A percentile compares a stretch with the other conserved stretches of the same genome.
These are phyloP conservation scores for Lentinula aciculospora DNA, from an alignment of 768 basidiomycete species.

Conservation along the genomic window DNA sequence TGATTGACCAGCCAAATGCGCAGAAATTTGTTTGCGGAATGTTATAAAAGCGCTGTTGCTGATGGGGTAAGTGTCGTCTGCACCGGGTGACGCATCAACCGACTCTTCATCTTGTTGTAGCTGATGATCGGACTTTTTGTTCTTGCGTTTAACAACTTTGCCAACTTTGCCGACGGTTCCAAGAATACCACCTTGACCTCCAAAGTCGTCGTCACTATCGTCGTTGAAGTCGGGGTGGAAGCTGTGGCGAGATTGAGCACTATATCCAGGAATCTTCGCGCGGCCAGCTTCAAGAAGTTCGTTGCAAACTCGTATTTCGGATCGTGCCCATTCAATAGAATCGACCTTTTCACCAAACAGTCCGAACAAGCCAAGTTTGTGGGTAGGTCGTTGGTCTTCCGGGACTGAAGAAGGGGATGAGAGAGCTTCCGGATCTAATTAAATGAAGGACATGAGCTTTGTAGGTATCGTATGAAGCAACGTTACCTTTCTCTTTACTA, in stretches of 20 bases:
- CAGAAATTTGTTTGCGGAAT: conserved; percentile 90
- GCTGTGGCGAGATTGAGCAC: background rate
- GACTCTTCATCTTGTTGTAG: conserved; percentile 17
- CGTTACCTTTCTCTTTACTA: conserved; percentile 23
- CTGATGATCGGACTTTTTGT: conserved; percentile 8
- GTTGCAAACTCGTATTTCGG: conserved; percentile 60
- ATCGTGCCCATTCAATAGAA: conserved; percentile 83
- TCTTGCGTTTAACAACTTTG: conserved; percentile 3
- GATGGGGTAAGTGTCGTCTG: conserved; percentile 40
- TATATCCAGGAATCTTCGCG: conserved; percentile 11
- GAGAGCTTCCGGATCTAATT: background rate
- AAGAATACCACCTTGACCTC: conserved; percentile 3
- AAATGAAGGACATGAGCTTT: background rate
- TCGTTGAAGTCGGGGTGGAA: conserved; percentile 7
- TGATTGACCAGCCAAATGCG: conserved; percentile 78
- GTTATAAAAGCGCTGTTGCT: conserved; percentile 79
- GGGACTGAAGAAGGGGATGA: conserved; percentile 13
- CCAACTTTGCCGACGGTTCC: conserved; percentile 3
- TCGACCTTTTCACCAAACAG: conserved; percentile 88
- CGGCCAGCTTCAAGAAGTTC: conserved; percentile 48
- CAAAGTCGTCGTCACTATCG: conserved; percentile 6
- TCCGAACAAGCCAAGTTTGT: conserved; percentile 57
- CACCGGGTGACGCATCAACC: conserved; percentile 14
- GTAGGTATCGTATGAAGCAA: background rate
- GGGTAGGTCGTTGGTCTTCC: conserved; percentile 65